Evolutionary conservation across 495 filamentous ascomycete species (phyloP).

Genomic region (Daldinia decipiens): DNA sequence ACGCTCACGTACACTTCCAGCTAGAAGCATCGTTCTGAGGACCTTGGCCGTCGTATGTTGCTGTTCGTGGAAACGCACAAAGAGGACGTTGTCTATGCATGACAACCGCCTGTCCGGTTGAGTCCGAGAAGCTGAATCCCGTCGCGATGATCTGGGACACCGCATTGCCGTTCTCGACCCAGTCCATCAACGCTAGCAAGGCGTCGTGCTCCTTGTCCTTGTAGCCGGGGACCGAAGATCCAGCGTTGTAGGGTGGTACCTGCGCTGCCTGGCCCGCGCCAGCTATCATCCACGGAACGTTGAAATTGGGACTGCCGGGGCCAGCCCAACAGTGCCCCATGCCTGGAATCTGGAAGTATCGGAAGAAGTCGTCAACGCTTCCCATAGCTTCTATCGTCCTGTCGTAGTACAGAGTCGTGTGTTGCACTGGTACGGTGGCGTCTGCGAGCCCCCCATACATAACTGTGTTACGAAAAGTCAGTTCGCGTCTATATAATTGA

Average conservation of each 20-base stretch:
- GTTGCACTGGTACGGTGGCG: conserved; percentile 57
- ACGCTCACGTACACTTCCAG: conserved; percentile 38
- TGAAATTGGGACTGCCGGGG: conserved; percentile 42
- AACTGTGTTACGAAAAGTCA: conserved; percentile 51
- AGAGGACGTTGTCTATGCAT: conserved; percentile 55
- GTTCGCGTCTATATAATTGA: not conserved
- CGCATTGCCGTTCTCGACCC: conserved; percentile 59
- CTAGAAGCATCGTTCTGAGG: conserved; percentile 41
- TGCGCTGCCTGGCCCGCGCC: conserved; percentile 52
- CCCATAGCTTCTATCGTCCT: conserved; percentile 45
- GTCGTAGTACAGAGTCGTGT: conserved; percentile 58
- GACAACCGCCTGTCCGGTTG: conserved; percentile 40
- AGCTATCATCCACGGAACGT: conserved; percentile 60
- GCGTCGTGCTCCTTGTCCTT: conserved; percentile 58
- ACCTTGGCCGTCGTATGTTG: conserved; percentile 35
- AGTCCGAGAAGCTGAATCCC: conserved; percentile 50
- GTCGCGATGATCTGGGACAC: conserved; percentile 55
- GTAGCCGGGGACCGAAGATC: conserved; percentile 52
- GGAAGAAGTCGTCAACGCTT: conserved; percentile 52
- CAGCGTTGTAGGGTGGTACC: conserved; percentile 40
- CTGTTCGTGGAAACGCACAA: conserved; percentile 53
- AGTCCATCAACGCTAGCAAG: conserved; percentile 60
- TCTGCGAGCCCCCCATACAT: conserved; percentile 68
- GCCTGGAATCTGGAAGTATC: conserved; percentile 56
- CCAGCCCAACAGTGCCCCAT: conserved; percentile 56